A percentile compares a stretch with the other conserved stretches of the same genome.
Conservation (phyloP, 2,329 filamentous ascomycete genomes). For the Xylaria sp. region DNA sequence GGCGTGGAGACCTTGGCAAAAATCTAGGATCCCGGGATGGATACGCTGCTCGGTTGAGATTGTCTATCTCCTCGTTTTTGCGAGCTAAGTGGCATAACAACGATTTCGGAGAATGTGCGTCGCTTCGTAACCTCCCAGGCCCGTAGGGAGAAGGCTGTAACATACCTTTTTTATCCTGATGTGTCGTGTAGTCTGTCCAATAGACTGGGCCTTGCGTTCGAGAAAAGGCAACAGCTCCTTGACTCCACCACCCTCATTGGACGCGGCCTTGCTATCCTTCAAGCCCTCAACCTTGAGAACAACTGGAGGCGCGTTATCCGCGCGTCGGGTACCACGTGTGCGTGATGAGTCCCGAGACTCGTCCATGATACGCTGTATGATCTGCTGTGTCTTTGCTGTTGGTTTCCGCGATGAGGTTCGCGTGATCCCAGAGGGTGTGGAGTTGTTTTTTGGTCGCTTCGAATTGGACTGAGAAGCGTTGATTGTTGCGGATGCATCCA, state of each 20-base stretch:
- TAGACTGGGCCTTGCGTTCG: constrained; percentile 69
- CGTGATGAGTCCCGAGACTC: constrained; percentile 43
- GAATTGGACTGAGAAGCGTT: constrained; percentile 39
- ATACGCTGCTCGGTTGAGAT: constrained; percentile 45
- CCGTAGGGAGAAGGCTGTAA: constrained; percentile 51
- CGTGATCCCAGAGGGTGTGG: constrained; percentile 24
- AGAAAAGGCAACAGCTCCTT: constrained; percentile 70
- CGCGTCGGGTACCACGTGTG: constrained; percentile 30
- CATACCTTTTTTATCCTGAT: constrained; percentile 80
- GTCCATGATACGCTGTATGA: constrained; percentile 51
- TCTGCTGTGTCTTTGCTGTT: constrained; percentile 47
- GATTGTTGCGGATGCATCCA: constrained; percentile 53
- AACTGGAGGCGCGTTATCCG: constrained; percentile 39
- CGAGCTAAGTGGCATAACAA: constrained; percentile 46
- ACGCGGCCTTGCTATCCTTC: constrained; percentile 70
- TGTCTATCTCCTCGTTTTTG: constrained; percentile 48
- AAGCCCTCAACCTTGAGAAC: constrained; percentile 64
- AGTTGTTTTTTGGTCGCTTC: constrained; percentile 32
- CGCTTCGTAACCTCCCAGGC: constrained; percentile 50
- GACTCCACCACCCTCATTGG: constrained; percentile 70
- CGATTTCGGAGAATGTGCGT: constrained; percentile 48
- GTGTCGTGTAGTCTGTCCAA: constrained; percentile 56
- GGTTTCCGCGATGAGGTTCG: constrained; percentile 34
- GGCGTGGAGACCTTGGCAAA: constrained; percentile 53
- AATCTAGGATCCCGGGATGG: constrained; percentile 45